Base-by-base conservation (phyloP, 2,329 filamentous ascomycete genomes). In the Penicillium capsulatum region DNA sequence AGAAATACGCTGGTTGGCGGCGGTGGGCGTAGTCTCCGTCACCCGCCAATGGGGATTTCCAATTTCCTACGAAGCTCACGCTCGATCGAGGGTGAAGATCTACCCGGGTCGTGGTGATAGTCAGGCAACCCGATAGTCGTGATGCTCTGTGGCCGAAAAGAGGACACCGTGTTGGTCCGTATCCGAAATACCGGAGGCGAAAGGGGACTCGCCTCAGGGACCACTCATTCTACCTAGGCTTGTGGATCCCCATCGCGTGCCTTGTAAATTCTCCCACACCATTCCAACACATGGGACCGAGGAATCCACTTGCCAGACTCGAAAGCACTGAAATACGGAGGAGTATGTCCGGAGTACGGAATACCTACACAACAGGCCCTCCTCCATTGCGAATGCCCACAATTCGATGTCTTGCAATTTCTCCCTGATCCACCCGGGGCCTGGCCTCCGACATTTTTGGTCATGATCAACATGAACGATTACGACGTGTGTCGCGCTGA, bases 1-100 rank as follows among this genome's bases (percentile, higher is more conserved):
- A 42, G 42, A 53, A 56, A 51, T 55, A 60, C 59, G 41, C 59
- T 56, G 58, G 53, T 55, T 53, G 52, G 56, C 59, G 53, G 56
- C 54, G 54, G 54, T 49, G 56, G 51, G 63, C 61, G 63, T 65
- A 64, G 62, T 57, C 52, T 60, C 51, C 17, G 38, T 40, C 38
- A 40, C 32, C 32, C 27, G 34, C 24, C 10, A 14, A 14, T 28
- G 26, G 26, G 26, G n/a, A 28, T 4, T 28, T 28, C 10, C 6
- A 28, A 4, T 28, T 28, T 11, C 9, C 26, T n/a, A 14, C 13
- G 11, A 28, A 4, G 5, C 6, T 6, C 26, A 6, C 26, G 5
- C 6, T n/a, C 26, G 26, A 28, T 28, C 26, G 5, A 24, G 7
- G 22, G 11, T 24, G 11, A 11, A 7, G 11, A 11, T 24, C 22